Base-by-base conservation (phyloP, 139 green algal genomes). In the Chlamydomonas sp. region DNA sequence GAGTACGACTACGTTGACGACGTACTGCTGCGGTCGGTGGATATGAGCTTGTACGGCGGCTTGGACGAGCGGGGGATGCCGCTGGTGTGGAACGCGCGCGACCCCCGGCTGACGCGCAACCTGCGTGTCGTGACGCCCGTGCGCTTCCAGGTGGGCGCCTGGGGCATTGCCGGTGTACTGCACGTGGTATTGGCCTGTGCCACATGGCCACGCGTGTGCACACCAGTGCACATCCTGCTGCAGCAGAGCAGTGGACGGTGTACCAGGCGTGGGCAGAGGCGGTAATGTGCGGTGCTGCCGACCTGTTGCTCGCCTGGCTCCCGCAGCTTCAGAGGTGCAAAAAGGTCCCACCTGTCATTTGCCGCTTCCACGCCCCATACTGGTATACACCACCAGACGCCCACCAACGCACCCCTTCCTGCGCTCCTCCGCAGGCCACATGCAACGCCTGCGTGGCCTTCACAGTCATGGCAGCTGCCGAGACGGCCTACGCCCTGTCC, bases 381-480 rank as follows among this genome's bases (percentile, higher is more conserved):
- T 49, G 31, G 31, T 49, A 49, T 49, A 49, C 31, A 49, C 31
- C 31, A 49, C 31, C 31, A 49, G 31, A 49, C 31, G 31, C 31
- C 31, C 31, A 49, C 31, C 31, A 49, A 49, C 31, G 31, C 31
- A 5, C 3, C 71, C 20, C n/a, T 77, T 59, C 71, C 31, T 49
- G 31, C 49, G 62, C 3, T 8, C 62, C 3, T n/a, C 20, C 60
- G 1, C 78, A 83, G 78, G 61, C 61, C 78, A 73, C 78, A 1
- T 83, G 78, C 61, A 83, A 83, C 62, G 61, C 78, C 78, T 83
- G 78, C 20, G 78, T 83, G 20, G 78, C 78, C 6, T 83, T 83
- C 20, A 63, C 78, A 2, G 78, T 73, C 4, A 61, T 83, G 0
- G 78, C 78, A 5, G 78, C 62, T 9, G 78, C 78, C 1, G 78